Percentiles rank a stretch among this genome's conserved stretches.
These are phyloP conservation scores for Triticum aestivum DNA, from an alignment of 176 grass and related monocot genomes.

Conservation along the genomic window DNA sequence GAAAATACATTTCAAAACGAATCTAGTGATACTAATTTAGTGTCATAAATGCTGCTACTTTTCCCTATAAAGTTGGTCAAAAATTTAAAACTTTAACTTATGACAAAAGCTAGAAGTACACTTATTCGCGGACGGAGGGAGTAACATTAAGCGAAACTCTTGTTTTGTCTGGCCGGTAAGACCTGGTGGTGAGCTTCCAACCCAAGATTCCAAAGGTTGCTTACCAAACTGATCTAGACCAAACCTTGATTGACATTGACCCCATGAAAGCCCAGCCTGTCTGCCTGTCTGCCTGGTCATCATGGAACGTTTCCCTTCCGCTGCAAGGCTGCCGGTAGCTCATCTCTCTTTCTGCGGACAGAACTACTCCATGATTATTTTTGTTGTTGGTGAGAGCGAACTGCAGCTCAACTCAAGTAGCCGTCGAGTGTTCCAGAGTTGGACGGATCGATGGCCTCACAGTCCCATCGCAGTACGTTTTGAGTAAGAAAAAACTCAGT, in stretches of 20 bases:
- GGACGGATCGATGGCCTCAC: not conserved
- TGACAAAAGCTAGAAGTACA: too few relatives aligned
- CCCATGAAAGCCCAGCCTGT: not conserved
- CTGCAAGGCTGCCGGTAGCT: not conserved
- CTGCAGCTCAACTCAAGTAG: slow-evolving; percentile 1
- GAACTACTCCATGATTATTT: not conserved
- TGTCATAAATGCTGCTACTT: too few relatives aligned
- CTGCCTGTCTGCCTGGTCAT: not conserved
- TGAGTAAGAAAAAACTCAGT: too few relatives aligned
- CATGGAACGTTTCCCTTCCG: not conserved
- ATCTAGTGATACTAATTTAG: too few relatives aligned
- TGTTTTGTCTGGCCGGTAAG: not conserved
- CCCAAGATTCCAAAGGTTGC: not conserved
- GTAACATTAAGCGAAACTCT: not conserved
- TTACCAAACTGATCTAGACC: slow-evolving; percentile 9
- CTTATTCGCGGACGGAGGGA: too few relatives aligned
- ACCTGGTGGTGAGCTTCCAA: not conserved
- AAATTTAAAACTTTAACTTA: too few relatives aligned
- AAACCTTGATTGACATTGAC: not conserved
- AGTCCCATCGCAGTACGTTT: not conserved
- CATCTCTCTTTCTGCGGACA: not conserved
- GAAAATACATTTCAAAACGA: too few relatives aligned
- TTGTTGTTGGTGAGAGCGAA: not conserved
- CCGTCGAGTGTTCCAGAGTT: not conserved
- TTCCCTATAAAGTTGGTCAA: too few relatives aligned